Conservation (phyloP, 2,329 filamentous ascomycete species). For the Geosmithia putterillii region DNA sequence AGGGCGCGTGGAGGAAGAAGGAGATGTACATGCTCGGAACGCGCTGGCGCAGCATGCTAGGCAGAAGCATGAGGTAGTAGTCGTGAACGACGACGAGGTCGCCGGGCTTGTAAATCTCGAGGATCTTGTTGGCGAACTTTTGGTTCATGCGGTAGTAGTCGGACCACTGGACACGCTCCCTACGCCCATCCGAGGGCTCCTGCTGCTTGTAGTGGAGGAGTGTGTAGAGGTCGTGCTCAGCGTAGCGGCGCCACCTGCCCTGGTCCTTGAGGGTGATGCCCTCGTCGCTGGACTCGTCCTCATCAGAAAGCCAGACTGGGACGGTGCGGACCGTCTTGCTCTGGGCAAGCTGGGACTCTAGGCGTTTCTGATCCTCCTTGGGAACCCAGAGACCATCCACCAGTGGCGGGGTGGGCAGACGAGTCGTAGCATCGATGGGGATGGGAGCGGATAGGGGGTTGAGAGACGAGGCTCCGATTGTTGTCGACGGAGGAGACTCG, state of each 20-base stretch:
- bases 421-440: conserved; percentile 47
- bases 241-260: conserved; percentile 76
- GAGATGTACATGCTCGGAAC: conserved; percentile 85
- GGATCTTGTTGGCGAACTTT: conserved; percentile 79
- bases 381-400: conserved; percentile 60
- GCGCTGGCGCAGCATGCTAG: conserved; percentile 75
- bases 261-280: conserved; percentile 73
- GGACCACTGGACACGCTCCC: conserved; percentile 73
- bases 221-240: conserved; percentile 83
- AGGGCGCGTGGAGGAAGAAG: conserved; percentile 89
- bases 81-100: conserved; percentile 91
- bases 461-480: conserved; percentile 40
- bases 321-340: conserved; percentile 67
- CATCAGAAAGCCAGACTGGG: conserved; percentile 82
- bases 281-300: conserved; percentile 51
- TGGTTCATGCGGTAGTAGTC: conserved; percentile 92
- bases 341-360: conserved; percentile 63
- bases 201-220: conserved; percentile 95
- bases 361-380: conserved; percentile 53
- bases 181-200: conserved; percentile 73
- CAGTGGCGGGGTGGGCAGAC: conserved; percentile 39
- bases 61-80: conserved; percentile 83
- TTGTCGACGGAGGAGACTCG: conserved; percentile 28
- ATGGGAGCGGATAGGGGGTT: conserved; percentile 73
- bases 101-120: conserved; percentile 81